Percentiles rank a stretch among this genome's conserved stretches.
phyloP scores from a whole-genome alignment of 495 filamentous ascomycete genomes.

The Penicillium crystallinum region DNA sequence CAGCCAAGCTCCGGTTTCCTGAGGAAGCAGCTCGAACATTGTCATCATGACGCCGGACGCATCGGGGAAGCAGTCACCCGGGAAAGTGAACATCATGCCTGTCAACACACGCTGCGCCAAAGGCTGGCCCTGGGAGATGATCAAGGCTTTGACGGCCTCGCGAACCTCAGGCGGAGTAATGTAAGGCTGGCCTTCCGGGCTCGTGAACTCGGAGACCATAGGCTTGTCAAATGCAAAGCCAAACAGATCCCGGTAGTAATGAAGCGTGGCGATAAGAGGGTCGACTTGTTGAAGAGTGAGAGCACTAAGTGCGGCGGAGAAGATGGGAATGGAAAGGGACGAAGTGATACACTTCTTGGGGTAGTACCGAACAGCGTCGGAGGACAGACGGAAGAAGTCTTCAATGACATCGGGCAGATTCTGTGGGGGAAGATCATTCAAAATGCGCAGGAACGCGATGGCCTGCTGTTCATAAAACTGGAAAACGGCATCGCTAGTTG shows the following conservation, averaged over 20 bases:
- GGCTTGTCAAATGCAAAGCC: slow-evolving; percentile 78
- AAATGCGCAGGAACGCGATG: slow-evolving; percentile 74
- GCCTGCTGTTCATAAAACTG: slow-evolving; percentile 92
- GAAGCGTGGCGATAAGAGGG: slow-evolving; percentile 82
- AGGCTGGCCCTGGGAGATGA: slow-evolving; percentile 65
- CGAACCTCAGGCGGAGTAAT: slow-evolving; percentile 60
- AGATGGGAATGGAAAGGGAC: slow-evolving; percentile 69
- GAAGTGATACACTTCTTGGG: slow-evolving; percentile 76
- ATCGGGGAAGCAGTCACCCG: slow-evolving; percentile 88
- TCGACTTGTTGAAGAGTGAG: slow-evolving; percentile 85
- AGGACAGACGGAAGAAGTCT: slow-evolving; percentile 92
- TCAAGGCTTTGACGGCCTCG: slow-evolving; percentile 63
- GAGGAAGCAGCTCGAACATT: slow-evolving; percentile 80
- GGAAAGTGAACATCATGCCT: slow-evolving; percentile 99
- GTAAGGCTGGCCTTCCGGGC: slow-evolving; percentile 35
- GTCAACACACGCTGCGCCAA: slow-evolving; percentile 82
- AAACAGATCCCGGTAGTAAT: slow-evolving; percentile 90
- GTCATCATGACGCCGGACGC: slow-evolving; percentile 86
- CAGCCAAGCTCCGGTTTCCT: slow-evolving; percentile 72
- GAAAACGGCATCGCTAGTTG: slow-evolving; percentile 86
- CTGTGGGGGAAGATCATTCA: slow-evolving; percentile 80
- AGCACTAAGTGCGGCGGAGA: slow-evolving; percentile 79
- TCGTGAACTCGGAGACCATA: slow-evolving; percentile 61
- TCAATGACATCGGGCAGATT: slow-evolving; percentile 96
- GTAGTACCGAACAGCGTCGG: slow-evolving; percentile 88